Base-by-base conservation (phyloP, 2,329 filamentous ascomycete species). In the Cordyceps pruinosa region DNA sequence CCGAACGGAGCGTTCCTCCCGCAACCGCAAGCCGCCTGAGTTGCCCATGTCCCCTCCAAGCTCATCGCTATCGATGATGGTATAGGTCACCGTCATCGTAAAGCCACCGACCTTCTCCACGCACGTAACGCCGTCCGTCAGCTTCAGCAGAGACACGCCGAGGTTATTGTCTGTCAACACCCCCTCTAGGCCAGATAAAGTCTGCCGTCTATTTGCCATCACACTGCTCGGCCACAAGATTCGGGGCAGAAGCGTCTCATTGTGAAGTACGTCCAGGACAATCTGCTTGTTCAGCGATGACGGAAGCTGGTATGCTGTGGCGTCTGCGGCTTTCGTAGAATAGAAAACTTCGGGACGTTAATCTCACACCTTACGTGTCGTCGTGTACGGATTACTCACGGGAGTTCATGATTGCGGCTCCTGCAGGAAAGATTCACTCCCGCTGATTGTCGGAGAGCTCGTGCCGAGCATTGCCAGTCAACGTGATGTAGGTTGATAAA, bases 21-120 rank as follows among this genome's bases (percentile, higher is more conserved):
- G 41, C 4, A 54, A 12, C 17, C 19, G 51, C 6, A 46, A 35
- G 9, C 19, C 2, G 15, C 5, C 9, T 5, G 39, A 9, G 17
- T 5, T n/a, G 15, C 5, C 10, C 28, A 1, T 15, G n/a, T 26
- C 23, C 30, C 28, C 21, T 5, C n/a, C 12, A 15, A 5, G 26
- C 17, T 5, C 26, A 19, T 46, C 41, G 21, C 28, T 19, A 2
- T 46, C 23, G 4, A 37, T 1, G 5, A 46, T 19, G 26, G 4
- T 37, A 2, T 54, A 54, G 5, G 51, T 25, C 5, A 54, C 41
- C 41, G 51, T 54, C 41, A 54, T 46, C n/a, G 51, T 54, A 26
- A 54, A 54, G 51, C 51, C 41, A 19, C 28, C 51, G 7, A 54
- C 8, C 32, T 46, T 54, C 13, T 54, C 51, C 8, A 28, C 41